Evolutionary conservation across 805 yeast species (phyloP).

Genomic region (Wickerhamiella qilinensis): DNA sequence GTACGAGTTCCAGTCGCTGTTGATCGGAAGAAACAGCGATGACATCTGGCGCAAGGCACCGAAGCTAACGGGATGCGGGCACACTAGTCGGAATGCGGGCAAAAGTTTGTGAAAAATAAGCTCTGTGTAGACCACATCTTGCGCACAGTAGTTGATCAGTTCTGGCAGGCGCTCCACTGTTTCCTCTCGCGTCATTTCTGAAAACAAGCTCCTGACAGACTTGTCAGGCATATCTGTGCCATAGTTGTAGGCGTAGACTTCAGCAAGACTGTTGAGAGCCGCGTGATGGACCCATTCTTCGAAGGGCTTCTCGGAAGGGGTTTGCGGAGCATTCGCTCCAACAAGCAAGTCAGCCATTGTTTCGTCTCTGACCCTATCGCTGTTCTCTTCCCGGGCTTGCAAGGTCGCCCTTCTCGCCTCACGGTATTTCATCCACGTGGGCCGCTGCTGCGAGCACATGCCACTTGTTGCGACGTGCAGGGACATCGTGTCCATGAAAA

Average conservation of each 20-base stretch:
- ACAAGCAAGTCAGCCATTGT: conserved; percentile 1
- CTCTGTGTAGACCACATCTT: conserved; percentile 65
- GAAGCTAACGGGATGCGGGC: conserved; percentile 91
- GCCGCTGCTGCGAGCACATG: conserved; percentile 81
- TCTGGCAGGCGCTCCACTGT: conserved; percentile 40
- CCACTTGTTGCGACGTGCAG: conserved; percentile 83
- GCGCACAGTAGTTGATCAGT: conserved; percentile 68
- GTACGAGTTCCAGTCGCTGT: conserved; percentile 55
- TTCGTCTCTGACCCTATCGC: not conserved
- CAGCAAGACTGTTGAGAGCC: conserved; percentile 61
- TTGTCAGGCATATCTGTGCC: conserved; percentile 46
- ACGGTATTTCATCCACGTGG: conserved; percentile 40
- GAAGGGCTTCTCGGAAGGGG: not conserved
- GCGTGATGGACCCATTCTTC: conserved; percentile 22
- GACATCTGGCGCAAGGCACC: conserved; percentile 69
- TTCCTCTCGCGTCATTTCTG: conserved; percentile 34
- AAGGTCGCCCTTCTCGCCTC: conserved; percentile 13
- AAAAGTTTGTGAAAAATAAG: conserved; percentile 49
- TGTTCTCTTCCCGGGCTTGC: not conserved
- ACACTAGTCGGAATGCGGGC: conserved; percentile 47
- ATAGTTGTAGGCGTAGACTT: conserved; percentile 69
- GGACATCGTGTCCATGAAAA: conserved; percentile 83
- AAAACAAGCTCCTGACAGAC: conserved; percentile 46
- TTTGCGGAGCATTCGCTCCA: not conserved
- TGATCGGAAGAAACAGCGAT: conserved; percentile 63